A percentile compares a stretch with the other conserved stretches of the same genome.
Evolutionary conservation across 331 rosid species (phyloP).

Genomic region (Quercus tomentella): DNA sequence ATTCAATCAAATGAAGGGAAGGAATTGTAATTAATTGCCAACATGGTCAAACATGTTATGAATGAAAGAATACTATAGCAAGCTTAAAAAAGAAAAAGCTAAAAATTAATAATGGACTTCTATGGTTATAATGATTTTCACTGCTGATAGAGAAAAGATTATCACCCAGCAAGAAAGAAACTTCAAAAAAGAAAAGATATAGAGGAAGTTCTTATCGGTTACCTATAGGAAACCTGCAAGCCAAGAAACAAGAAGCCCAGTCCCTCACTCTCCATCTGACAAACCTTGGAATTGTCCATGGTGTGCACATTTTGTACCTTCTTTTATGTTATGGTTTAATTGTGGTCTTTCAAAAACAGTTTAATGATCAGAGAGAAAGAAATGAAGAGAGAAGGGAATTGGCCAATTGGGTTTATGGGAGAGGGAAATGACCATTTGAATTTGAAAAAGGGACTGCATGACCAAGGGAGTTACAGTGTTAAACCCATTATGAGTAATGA

Average conservation of each 20-base stretch:
- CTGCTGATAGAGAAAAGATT: background rate
- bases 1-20: background rate
- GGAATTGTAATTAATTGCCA: background rate
- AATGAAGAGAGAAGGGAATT: background rate
- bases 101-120: background rate
- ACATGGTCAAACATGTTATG: background rate
- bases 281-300: constrained; percentile 41
- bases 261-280: constrained; percentile 43
- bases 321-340: background rate
- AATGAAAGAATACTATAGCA: background rate
- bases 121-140: background rate
- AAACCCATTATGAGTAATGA: constrained; percentile 26
- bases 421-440: constrained; percentile 30
- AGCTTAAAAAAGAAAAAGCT: background rate
- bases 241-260: constrained; percentile 52
- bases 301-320: constrained; percentile 33
- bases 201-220: background rate
- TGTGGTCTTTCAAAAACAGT: background rate
- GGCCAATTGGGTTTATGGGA: background rate
- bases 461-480: constrained; percentile 32
- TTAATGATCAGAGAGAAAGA: background rate
- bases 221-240: constrained; percentile 45
- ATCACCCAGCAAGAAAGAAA: background rate
- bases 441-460: constrained; percentile 22
- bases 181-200: background rate